Percentiles rank a stretch among this genome's conserved stretches.
phyloP scores from a whole-genome alignment of 1,139 yeast genomes.

The Torulaspora pretoriensis region DNA sequence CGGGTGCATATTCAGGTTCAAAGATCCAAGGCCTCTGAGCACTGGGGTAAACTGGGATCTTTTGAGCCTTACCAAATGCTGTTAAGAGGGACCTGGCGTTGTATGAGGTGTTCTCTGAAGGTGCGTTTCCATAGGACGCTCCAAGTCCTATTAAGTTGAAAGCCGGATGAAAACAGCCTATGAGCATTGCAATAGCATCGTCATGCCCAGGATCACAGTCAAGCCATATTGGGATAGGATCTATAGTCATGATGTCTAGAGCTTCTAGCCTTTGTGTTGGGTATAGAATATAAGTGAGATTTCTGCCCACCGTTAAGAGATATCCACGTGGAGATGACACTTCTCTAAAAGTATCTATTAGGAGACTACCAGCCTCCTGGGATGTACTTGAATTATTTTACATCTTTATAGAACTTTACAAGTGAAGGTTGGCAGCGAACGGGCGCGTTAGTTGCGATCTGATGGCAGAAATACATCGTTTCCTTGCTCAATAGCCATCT shows the following conservation, averaged over 20 bases:
- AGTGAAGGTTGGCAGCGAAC: background rate
- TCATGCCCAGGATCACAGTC: constrained; percentile 95
- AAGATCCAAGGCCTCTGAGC: constrained; percentile 53
- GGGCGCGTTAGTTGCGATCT: background rate
- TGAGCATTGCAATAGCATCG: constrained; percentile 72
- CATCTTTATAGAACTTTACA: constrained; percentile 3
- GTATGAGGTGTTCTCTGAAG: constrained; percentile 60
- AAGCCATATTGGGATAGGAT: constrained; percentile 65
- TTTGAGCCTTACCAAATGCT: constrained; percentile 44
- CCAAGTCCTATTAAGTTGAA: constrained; percentile 68
- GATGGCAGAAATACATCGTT: constrained; percentile 41
- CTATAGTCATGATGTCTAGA: constrained; percentile 21
- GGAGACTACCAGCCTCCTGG: background rate
- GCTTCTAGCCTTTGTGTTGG: background rate
- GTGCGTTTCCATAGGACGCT: constrained; percentile 78
- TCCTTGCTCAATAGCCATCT: constrained; percentile 75
- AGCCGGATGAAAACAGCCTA: constrained; percentile 57
- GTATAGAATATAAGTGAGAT: background rate
- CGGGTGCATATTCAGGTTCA: constrained; percentile 47
- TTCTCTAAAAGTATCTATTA: background rate
- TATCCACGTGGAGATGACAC: constrained; percentile 1
- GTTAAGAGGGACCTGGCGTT: constrained; percentile 68
- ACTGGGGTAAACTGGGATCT: constrained; percentile 68
- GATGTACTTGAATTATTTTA: constrained; percentile 2
- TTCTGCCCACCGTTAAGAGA: background rate